Conservation (phyloP, 305 asterid genomes). For the Fraxinus paxiana region DNA sequence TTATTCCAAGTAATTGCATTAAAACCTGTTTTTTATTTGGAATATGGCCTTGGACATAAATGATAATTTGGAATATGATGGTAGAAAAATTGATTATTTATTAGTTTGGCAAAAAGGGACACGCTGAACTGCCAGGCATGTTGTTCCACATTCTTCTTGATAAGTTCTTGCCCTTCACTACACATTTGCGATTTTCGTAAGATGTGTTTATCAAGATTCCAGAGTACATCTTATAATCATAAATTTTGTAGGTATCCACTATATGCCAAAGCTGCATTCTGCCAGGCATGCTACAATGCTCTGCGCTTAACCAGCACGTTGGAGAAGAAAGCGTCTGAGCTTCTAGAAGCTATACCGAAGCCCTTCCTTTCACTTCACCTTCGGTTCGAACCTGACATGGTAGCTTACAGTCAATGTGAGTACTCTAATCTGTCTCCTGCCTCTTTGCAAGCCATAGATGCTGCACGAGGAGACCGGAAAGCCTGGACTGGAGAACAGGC, state of each 20-base stretch:
- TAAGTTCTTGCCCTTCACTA: not conserved
- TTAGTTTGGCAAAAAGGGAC: not conserved
- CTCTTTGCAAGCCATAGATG: slow-evolving; percentile 68
- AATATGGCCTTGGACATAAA: not conserved
- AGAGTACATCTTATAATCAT: not conserved
- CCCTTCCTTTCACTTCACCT: slow-evolving; percentile 97
- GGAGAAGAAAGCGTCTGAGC: slow-evolving; percentile 64
- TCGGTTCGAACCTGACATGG: slow-evolving; percentile 99
- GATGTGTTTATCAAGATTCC: not conserved
- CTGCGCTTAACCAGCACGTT: slow-evolving; percentile 54
- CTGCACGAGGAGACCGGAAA: slow-evolving; percentile 74
- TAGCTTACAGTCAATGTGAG: slow-evolving; percentile 85
- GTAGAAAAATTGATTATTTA: not conserved
- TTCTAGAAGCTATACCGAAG: slow-evolving; percentile 85
- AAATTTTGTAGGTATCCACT: slow-evolving; percentile 64
- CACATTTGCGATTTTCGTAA: not conserved
- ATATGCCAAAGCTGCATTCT: slow-evolving; percentile 82
- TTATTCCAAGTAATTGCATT: not conserved
- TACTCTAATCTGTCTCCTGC: slow-evolving; percentile 60
- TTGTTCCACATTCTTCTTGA: not conserved
- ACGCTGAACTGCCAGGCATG: not conserved
- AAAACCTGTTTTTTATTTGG: not conserved
- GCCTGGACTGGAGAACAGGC: slow-evolving; percentile 92
- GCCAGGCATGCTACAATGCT: slow-evolving; percentile 86
- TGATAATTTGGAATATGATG: not conserved